Base-by-base conservation (phyloP, 768 basidiomycete genomes). In the Xanthoconium stramineum region DNA sequence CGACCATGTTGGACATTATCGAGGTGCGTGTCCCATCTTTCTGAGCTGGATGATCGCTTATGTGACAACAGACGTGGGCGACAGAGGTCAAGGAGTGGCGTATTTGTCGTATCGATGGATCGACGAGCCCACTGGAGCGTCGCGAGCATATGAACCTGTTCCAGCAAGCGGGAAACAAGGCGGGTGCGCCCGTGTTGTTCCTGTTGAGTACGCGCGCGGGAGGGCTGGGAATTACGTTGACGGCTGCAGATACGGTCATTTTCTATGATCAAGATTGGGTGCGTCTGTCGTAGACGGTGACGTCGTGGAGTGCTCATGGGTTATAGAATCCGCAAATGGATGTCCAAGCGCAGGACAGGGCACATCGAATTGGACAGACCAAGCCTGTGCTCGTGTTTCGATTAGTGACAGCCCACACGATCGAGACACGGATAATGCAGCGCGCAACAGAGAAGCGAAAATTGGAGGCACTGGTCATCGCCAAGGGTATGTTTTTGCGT, bases 321-420 rank as follows among this genome's bases (percentile, higher is more conserved):
- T 24, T 13, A 35, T 59, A 92, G 90, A 93, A 92, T 64, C 94
- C 95, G 0, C 95, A 97, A 75, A 94, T 95, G 86, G 96, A 99
- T 61, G 78, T 91, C 3, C 96, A 99, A 74, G 96, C 96, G 0
- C 91, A 94, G 68, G 96, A 97, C 63, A 82, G 96, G 36, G 94
- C 94, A 0, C 96, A 99, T 71, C 84, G 97, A 12, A 98, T 99
- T 47, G 96, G 96, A 2, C 96, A 98, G 74, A 97, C 84, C 30
- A 86, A 78, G 61, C 93, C 94, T 1, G 94, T 97, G 50, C 78
- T 97, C 43, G 85, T 97, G 55, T 96, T 92, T 75, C 80, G 96
- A 38, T 78, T 98, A 5, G 84, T 96, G 37, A 89, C 86, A 20
- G 86, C 83, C 6, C 88, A 94, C 70, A 97, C 94, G 3, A 80